Conservation (phyloP, 192 early-diverging fungal species). For the Coemansia sp. region DNA sequence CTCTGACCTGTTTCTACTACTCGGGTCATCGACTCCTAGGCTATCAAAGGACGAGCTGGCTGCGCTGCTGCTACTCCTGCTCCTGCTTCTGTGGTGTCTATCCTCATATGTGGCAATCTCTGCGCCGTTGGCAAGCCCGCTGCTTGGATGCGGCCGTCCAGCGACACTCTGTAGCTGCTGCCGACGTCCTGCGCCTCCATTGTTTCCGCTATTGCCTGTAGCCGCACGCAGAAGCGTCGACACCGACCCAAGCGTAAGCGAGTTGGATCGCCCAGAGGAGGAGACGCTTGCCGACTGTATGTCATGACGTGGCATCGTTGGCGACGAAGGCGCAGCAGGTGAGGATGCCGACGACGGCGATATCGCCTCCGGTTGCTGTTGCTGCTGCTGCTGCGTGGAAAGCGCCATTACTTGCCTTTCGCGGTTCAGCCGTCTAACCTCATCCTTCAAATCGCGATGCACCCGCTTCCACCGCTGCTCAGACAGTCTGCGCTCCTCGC, state of each 20-base stretch:
- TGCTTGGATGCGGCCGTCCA: neutral
- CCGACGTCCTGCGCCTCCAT: neutral
- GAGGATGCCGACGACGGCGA: constrained; percentile 7
- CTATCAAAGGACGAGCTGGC: constrained; percentile 18
- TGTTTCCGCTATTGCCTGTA: neutral
- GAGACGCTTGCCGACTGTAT: neutral
- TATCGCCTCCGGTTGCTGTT: neutral
- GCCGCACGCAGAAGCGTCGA: constrained; percentile 9
- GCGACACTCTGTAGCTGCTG: neutral
- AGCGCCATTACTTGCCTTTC: constrained; percentile 18
- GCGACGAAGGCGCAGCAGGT: neutral
- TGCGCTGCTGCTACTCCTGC: constrained; percentile 12
- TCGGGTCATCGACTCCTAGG: neutral
- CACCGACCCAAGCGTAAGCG: constrained; percentile 47
- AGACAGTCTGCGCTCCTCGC: constrained; percentile 43
- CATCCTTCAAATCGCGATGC: constrained; percentile 53
- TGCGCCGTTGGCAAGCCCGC: neutral
- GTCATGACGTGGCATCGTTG: neutral
- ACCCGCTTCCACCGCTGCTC: constrained; percentile 55
- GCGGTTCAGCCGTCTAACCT: constrained; percentile 48
- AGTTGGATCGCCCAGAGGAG: constrained; percentile 32
- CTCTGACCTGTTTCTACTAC: neutral
- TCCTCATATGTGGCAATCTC: neutral
- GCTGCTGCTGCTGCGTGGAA: neutral
- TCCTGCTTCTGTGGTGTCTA: neutral